Evolutionary conservation across 2,329 filamentous ascomycete genomes (phyloP).

Genomic region (Chaetoscypha palmicola): DNA sequence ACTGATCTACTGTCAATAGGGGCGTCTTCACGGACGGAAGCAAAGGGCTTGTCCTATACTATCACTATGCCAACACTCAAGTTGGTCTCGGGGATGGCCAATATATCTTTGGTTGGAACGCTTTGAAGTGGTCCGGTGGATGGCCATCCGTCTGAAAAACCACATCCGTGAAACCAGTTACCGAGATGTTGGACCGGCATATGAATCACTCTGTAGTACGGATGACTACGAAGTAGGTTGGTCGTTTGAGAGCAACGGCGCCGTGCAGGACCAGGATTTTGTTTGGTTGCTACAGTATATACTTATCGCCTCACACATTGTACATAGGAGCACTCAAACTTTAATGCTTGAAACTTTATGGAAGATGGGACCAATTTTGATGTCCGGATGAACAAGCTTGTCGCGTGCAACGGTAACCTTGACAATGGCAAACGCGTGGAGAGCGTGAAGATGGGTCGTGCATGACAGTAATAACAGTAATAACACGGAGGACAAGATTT

Average conservation of each 20-base stretch:
- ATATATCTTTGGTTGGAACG: constrained; percentile 42
- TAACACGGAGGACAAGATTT: no score
- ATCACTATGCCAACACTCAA: constrained; percentile 51
- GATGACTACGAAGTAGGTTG: no score
- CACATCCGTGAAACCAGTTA: not conserved
- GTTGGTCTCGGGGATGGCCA: constrained; percentile 44
- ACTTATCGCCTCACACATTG: constrained; percentile 1
- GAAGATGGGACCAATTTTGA: no score
- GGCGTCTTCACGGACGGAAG: constrained; percentile 46
- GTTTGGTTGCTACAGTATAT: not conserved
- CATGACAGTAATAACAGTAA: no score
- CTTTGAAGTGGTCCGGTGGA: constrained; percentile 36
- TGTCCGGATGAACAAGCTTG: no score
- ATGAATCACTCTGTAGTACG: no score
- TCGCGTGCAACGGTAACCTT: no score
- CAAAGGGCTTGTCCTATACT: constrained; percentile 51
- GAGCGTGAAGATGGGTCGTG: no score
- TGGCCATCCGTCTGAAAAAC: constrained; percentile 36
- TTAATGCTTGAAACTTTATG: not conserved
- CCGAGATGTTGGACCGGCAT: no score
- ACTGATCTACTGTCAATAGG: constrained; percentile 28
- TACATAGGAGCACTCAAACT: constrained; percentile 1
- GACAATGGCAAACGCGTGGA: no score
- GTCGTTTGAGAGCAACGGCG: no score
- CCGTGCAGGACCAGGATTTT: no score